A percentile compares a stretch with the other conserved stretches of the same genome.
Evolutionary conservation across 768 basidiomycete species (phyloP).

Genomic region (Gloeophyllum trabeum): DNA sequence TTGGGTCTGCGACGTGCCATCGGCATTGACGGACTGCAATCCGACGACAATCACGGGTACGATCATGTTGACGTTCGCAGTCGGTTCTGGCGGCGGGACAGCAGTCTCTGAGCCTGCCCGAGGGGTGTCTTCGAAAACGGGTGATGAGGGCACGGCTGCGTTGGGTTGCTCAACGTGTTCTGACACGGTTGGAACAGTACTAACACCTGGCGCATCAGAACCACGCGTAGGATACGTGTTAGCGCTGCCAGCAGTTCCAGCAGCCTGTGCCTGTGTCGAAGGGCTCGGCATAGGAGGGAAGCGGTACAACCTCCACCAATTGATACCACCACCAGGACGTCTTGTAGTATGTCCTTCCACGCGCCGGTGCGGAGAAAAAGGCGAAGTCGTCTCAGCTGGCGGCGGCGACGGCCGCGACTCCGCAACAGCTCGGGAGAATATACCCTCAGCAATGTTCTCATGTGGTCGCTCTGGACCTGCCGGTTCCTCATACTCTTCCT

Average conservation of each 20-base stretch:
- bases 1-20: neutral
- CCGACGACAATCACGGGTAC: slow-evolving; percentile 81
- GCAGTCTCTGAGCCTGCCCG: too few species aligned
- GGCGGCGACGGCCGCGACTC: neutral
- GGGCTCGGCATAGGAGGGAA: slow-evolving; percentile 58
- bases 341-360: neutral
- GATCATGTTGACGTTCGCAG: slow-evolving; percentile 28
- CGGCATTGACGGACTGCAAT: slow-evolving; percentile 52
- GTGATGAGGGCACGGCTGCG: too few species aligned
- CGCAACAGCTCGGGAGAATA: too few species aligned
- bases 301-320: slow-evolving; percentile 80
- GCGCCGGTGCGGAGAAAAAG: neutral
- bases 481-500: neutral
- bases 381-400: neutral
- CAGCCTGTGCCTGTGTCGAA: slow-evolving; percentile 2
- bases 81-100: slow-evolving; percentile 4
- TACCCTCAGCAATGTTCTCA: too few species aligned
- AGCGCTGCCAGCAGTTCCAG: slow-evolving; percentile 9
- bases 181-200: too few species aligned
- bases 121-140: too few species aligned
- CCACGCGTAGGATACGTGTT: slow-evolving; percentile 10
- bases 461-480: neutral
- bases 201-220: slow-evolving; percentile 4
- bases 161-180: too few species aligned
- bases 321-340: slow-evolving; percentile 36